These are phyloP conservation scores for Meyerozyma smithsonii DNA, from an alignment of 1,139 yeast genomes.

Conservation along the genomic window DNA sequence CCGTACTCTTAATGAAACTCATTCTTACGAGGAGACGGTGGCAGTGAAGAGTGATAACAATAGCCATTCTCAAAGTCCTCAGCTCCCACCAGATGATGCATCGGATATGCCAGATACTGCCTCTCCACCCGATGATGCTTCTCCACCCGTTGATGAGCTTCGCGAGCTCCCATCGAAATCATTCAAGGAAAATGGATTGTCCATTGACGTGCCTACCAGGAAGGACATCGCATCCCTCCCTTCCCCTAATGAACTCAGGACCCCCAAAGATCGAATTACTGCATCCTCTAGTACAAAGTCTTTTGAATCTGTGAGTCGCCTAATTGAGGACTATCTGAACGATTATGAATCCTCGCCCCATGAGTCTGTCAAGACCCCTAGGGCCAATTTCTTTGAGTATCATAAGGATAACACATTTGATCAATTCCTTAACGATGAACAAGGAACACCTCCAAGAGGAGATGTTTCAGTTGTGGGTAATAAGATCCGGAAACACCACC, in stretches of 20 bases:
- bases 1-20: background rate
- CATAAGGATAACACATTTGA: conserved; percentile 15
- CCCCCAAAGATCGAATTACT: conserved; percentile 1
- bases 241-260: background rate
- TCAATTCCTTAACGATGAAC: conserved; percentile 23
- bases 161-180: background rate
- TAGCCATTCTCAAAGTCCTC: background rate
- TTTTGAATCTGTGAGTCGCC: background rate
- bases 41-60: background rate
- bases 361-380: background rate
- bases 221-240: conserved; percentile 1
- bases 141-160: background rate
- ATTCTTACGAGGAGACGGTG: background rate
- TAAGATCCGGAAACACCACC: conserved; percentile 19
- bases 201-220: background rate
- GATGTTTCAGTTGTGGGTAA: conserved; percentile 22
- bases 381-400: conserved; percentile 10
- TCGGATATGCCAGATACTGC: background rate
- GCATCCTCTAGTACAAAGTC: conserved; percentile 1
- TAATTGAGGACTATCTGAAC: background rate
- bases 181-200: background rate
- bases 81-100: background rate
- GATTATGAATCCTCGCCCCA: background rate
- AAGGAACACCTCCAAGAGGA: conserved; percentile 37
- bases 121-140: background rate